A percentile compares a stretch with the other conserved stretches of the same genome.
phyloP scores from a whole-genome alignment of 768 basidiomycete genomes.

The Phlegmacium glaucopus region DNA sequence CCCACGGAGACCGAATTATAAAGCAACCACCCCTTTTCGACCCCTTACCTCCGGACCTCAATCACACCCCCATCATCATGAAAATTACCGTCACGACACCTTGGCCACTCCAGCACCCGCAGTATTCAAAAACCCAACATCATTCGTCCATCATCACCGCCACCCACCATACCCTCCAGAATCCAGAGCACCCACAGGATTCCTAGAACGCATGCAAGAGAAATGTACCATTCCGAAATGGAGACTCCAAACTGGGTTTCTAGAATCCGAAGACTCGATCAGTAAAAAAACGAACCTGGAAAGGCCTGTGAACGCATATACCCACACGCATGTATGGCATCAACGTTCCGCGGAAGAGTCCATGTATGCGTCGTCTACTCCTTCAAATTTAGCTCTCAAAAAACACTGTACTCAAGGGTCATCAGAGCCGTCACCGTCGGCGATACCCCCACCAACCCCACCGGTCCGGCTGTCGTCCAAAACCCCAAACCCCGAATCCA shows the following conservation, averaged over 20 bases:
- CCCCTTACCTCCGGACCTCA: too few species aligned
- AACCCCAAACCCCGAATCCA: background rate
- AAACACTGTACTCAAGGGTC: background rate
- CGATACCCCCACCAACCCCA: background rate
- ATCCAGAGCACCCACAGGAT: constrained; percentile 12
- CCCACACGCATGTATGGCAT: too few species aligned
- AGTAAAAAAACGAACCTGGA: background rate
- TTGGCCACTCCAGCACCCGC: constrained; percentile 13
- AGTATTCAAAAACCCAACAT: background rate
- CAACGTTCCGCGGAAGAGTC: too few species aligned
- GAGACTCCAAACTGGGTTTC: constrained; percentile 28
- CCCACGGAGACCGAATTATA: constrained; percentile 26
- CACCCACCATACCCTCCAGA: constrained; percentile 16
- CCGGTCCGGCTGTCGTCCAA: background rate
- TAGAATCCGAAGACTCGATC: constrained; percentile 11
- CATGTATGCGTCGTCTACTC: too few species aligned
- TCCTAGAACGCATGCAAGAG: constrained; percentile 41
- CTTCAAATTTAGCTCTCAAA: background rate
- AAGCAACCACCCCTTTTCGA: background rate
- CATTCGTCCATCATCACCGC: background rate
- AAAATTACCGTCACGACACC: background rate
- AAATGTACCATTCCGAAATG: constrained; percentile 39
- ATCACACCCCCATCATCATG: too few species aligned
- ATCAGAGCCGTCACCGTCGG: background rate
- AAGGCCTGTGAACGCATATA: background rate